Conservation (phyloP, 495 filamentous ascomycete genomes). For the Daldinia caldariorum region DNA sequence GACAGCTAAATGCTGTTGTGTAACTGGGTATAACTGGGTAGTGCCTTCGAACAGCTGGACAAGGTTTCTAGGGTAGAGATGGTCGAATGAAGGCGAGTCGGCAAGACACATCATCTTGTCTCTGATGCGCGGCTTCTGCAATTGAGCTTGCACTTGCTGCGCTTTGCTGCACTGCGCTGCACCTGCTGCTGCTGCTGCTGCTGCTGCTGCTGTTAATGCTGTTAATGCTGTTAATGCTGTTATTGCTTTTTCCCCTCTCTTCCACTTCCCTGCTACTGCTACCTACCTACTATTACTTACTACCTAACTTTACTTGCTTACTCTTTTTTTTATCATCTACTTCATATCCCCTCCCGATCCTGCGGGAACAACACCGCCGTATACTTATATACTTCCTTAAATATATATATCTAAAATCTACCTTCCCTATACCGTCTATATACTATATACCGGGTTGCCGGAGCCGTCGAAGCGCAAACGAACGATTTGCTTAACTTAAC, state of each 20-base stretch:
- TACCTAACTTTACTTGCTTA: neutral
- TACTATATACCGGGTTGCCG: conserved; percentile 41
- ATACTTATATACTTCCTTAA: neutral
- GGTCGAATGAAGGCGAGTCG: conserved; percentile 26
- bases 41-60: conserved; percentile 43
- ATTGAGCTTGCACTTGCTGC: neutral
- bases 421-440: conserved; percentile 12
- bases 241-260: conserved; percentile 9
- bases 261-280: neutral
- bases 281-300: neutral
- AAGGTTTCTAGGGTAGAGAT: conserved; percentile 26
- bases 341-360: conserved; percentile 6
- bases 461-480: conserved; percentile 36
- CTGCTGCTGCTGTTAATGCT: conserved; percentile 1
- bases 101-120: conserved; percentile 41
- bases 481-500: neutral
- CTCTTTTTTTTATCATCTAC: conserved; percentile 13
- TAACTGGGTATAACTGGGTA: conserved; percentile 42
- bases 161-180: neutral
- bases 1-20: conserved; percentile 44
- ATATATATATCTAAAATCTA: too few species aligned
- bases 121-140: conserved; percentile 16
- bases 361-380: conserved; percentile 12
- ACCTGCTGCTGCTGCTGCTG: conserved; percentile 16
- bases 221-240: conserved; percentile 16